Evolutionary conservation across 2,329 filamentous ascomycete species (phyloP).

Genomic region (Aureobasidium sp.): DNA sequence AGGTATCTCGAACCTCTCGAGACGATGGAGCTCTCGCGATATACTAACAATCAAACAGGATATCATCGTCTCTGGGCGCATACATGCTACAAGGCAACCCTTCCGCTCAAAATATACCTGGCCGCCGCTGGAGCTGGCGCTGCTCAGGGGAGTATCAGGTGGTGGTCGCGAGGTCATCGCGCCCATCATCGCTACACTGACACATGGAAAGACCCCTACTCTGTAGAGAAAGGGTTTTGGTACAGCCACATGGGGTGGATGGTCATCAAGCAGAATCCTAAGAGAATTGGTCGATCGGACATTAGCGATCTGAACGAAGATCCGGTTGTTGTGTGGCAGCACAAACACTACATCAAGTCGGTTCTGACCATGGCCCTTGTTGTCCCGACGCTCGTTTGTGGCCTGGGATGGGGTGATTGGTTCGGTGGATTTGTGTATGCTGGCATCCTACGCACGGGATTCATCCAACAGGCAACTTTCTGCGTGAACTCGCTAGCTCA

Average conservation of each 20-base stretch:
- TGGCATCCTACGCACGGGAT: constrained; percentile 78
- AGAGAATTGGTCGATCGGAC: constrained; percentile 79
- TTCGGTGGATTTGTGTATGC: constrained; percentile 75
- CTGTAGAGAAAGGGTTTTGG: constrained; percentile 77
- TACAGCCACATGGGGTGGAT: constrained; percentile 88
- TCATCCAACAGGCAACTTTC: constrained; percentile 88
- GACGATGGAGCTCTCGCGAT: no score
- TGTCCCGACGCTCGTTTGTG: constrained; percentile 68
- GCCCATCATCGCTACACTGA: constrained; percentile 89
- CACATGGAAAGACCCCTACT: constrained; percentile 87
- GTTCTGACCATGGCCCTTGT: constrained; percentile 70
- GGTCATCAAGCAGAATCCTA: constrained; percentile 88
- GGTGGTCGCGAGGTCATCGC: constrained; percentile 83
- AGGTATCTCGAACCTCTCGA: constrained; percentile 23
- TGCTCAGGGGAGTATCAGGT: constrained; percentile 78
- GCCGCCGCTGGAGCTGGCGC: constrained; percentile 75
- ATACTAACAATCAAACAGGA: constrained; percentile 33
- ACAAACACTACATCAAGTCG: constrained; percentile 76
- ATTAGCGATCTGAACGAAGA: constrained; percentile 85
- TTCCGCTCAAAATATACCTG: constrained; percentile 73
- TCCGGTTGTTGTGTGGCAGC: constrained; percentile 77
- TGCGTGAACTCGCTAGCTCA: constrained; percentile 91
- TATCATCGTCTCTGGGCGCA: constrained; percentile 85
- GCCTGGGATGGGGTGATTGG: constrained; percentile 75
- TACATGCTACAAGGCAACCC: constrained; percentile 69